Percentiles rank a stretch among this genome's conserved stretches.
These are phyloP conservation scores for Pseudogymnoascus sp. DNA, from an alignment of 2,329 filamentous ascomycete genomes.

Conservation along the genomic window DNA sequence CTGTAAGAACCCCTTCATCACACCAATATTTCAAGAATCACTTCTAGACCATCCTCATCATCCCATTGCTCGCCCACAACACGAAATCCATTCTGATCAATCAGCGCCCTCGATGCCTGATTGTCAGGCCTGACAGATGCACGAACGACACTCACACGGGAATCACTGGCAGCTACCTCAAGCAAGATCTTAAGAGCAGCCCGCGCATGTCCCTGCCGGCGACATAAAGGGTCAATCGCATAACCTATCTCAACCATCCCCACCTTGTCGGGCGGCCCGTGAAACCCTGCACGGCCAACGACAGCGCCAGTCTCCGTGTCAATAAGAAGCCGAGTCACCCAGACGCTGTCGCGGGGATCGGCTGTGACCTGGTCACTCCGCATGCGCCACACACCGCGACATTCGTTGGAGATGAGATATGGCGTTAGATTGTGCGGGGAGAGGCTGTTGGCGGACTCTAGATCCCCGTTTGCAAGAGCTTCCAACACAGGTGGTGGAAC, in stretches of 20 bases:
- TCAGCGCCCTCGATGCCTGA: background rate
- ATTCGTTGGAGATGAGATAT: background rate
- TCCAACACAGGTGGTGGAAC: background rate
- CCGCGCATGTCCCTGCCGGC: slow-evolving; percentile 10
- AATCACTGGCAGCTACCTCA: background rate
- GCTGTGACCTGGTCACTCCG: background rate
- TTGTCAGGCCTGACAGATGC: background rate
- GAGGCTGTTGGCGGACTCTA: background rate
- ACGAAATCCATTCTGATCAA: background rate
- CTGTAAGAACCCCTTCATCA: background rate
- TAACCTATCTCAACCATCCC: slow-evolving; percentile 13
- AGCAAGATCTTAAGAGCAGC: slow-evolving; percentile 11
- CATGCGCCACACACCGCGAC: background rate
- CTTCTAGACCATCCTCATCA: slow-evolving; percentile 64
- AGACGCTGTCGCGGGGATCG: background rate
- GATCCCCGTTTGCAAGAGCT: background rate
- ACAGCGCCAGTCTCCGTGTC: background rate
- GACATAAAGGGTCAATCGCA: slow-evolving; percentile 1
- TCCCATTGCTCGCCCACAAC: slow-evolving; percentile 49
- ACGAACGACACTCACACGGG: background rate
- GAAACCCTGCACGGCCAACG: slow-evolving; percentile 9
- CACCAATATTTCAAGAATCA: slow-evolving; percentile 54
- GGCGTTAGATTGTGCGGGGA: background rate
- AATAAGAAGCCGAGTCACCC: background rate
- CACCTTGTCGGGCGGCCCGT: slow-evolving; percentile 7